phyloP scores from a whole-genome alignment of 2,329 filamentous ascomycete genomes.

The Phaeophleospora eucalypticola region DNA sequence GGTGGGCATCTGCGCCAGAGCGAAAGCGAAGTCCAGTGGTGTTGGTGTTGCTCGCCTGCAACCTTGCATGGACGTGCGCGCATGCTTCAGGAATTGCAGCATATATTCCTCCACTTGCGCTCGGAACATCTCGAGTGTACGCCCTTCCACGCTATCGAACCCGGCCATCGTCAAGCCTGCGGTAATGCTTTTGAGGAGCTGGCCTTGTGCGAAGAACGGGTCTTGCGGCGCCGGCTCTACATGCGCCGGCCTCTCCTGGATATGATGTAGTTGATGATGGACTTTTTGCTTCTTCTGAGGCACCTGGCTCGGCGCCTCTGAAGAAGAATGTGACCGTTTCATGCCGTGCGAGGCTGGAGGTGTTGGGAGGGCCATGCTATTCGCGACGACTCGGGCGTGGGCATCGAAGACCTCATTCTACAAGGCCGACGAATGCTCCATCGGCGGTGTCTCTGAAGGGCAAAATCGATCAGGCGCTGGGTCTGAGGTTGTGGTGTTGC shows the following conservation, averaged over 20 bases:
- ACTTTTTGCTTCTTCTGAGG: slow-evolving; percentile 20
- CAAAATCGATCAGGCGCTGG: neutral
- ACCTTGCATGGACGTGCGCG: slow-evolving; percentile 56
- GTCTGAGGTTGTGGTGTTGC: neutral
- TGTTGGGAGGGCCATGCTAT: slow-evolving; percentile 2
- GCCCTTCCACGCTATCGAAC: slow-evolving; percentile 52
- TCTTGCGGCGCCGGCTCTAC: slow-evolving; percentile 42
- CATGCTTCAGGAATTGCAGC: slow-evolving; percentile 51
- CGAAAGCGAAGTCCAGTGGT: slow-evolving; percentile 56
- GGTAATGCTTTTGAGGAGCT: slow-evolving; percentile 54
- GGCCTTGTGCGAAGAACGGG: slow-evolving; percentile 50
- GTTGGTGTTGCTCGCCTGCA: slow-evolving; percentile 54
- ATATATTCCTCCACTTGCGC: slow-evolving; percentile 57
- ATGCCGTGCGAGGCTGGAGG: slow-evolving; percentile 8
- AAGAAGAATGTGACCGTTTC: slow-evolving; percentile 17
- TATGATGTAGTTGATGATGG: slow-evolving; percentile 23
- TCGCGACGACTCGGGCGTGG: neutral
- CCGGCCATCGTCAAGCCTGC: slow-evolving; percentile 50
- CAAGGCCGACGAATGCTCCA: neutral
- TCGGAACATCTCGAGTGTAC: slow-evolving; percentile 55
- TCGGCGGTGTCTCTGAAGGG: neutral
- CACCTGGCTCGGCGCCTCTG: slow-evolving; percentile 3
- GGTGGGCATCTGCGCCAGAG: slow-evolving; percentile 40
- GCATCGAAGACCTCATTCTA: neutral
- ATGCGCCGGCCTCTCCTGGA: slow-evolving; percentile 26